Evolutionary conservation across 176 grass and related monocot genomes (phyloP).

Genomic region (Avena sativa): DNA sequence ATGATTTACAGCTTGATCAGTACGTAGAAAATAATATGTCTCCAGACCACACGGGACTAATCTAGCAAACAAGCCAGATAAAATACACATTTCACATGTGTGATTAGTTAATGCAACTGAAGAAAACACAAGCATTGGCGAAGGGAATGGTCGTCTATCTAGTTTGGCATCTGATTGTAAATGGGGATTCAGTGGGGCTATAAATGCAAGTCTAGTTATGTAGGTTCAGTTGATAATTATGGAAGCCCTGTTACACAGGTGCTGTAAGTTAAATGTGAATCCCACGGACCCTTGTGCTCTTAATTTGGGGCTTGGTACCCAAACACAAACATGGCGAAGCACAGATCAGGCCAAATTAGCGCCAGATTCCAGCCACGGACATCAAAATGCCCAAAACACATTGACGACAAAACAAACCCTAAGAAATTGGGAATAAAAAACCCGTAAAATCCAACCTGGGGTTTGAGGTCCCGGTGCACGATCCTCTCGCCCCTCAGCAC

Average conservation of each 20-base stretch:
- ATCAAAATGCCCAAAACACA: not conserved
- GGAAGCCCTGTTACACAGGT: too few relatives aligned
- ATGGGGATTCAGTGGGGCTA: too few relatives aligned
- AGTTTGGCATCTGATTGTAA: too few relatives aligned
- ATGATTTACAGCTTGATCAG: constrained; percentile 43
- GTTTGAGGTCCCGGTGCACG: constrained; percentile 81
- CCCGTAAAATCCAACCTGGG: constrained; percentile 48
- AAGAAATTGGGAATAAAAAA: not conserved
- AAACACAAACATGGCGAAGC: constrained; percentile 20
- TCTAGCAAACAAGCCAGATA: not conserved
- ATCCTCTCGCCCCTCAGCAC: constrained; percentile 53
- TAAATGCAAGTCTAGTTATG: too few relatives aligned
- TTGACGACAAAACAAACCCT: constrained; percentile 6
- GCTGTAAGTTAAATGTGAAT: too few relatives aligned
- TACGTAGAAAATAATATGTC: constrained; percentile 5
- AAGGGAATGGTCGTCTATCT: too few relatives aligned
- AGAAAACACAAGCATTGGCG: not conserved
- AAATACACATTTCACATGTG: constrained; percentile 17
- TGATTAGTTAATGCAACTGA: not conserved
- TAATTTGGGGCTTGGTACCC: not conserved
- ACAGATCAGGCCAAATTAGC: not conserved
- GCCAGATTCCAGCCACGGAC: not conserved
- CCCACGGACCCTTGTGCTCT: not conserved
- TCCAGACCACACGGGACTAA: not conserved
- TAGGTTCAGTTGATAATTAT: too few relatives aligned